phyloP scores from a whole-genome alignment of 768 basidiomycete genomes.

The Psilocybe tampanensis region DNA sequence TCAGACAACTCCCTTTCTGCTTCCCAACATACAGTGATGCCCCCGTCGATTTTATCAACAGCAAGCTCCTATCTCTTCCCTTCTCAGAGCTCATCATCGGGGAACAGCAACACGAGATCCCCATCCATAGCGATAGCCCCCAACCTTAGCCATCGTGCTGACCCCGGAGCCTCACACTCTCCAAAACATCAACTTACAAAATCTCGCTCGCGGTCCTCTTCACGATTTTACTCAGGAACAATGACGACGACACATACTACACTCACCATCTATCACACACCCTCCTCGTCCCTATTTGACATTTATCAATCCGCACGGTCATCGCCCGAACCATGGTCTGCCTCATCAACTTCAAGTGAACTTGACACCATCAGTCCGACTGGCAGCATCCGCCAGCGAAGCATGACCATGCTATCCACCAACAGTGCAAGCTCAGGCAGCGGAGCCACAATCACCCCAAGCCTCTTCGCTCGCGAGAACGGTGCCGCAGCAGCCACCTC shows the following conservation, averaged over 20 bases:
- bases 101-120: slow-evolving; percentile 19
- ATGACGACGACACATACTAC: slow-evolving; percentile 59
- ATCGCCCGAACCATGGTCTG: slow-evolving; percentile 43
- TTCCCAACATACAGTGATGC: neutral
- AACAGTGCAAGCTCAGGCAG: slow-evolving; percentile 49
- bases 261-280: slow-evolving; percentile 73
- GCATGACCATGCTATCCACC: slow-evolving; percentile 28
- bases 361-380: slow-evolving; percentile 10
- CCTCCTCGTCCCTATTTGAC: slow-evolving; percentile 77
- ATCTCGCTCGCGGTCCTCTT: slow-evolving; percentile 49
- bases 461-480: slow-evolving; percentile 46
- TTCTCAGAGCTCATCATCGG: neutral
- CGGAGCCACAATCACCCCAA: slow-evolving; percentile 61
- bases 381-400: slow-evolving; percentile 21
- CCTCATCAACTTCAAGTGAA: neutral
- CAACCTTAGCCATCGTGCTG: slow-evolving; percentile 2
- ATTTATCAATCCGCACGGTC: slow-evolving; percentile 63
- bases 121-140: slow-evolving; percentile 31
- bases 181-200: slow-evolving; percentile 35
- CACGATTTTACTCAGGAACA: slow-evolving; percentile 49
- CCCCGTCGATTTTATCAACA: neutral
- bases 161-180: slow-evolving; percentile 26
- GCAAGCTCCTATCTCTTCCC: neutral
- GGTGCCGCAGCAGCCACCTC: slow-evolving; percentile 12
- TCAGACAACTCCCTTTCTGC: neutral